Base-by-base conservation (phyloP, 2,329 filamentous ascomycete species). In the Exophiala viscosa region DNA sequence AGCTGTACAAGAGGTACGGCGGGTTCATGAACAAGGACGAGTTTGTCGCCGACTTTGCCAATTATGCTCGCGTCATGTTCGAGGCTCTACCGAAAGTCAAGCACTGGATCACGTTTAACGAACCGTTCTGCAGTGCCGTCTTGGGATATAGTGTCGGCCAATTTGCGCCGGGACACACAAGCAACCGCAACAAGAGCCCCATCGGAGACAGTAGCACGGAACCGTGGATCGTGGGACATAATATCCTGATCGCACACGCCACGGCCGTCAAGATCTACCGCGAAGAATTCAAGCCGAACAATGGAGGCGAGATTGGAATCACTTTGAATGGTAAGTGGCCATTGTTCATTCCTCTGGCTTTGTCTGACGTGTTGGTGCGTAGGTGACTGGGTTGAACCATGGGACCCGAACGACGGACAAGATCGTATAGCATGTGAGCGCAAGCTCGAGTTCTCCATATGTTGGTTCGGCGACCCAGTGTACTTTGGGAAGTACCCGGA, bases 81-180 rank as follows among this genome's bases (percentile, higher is more conserved):
- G 78, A 85, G 66, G 81, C 84, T 1, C 77, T 95, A 51, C 80
- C 84, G 48, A 86, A 85, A 69, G 88, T 90, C 65, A 89, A 90
- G 75, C 79, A 88, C 72, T 95, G 90, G 90, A 88, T 91, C 69
- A 93, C 88, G 20, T 90, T 92, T 74, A 93, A 93, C 69, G 89
- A 95, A 75, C 90, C 90, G 3, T 93, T 87, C 84, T 95, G 88
- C 72, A 88, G 83, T 59, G 83, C 86, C 47, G 85, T 93, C 56
- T 78, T 93, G 38, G 89, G 89, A 33, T 93, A 92, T 72, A 87
- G 80, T 66, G 82, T 80, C 38, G 90, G 90, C 23, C 75, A 83
- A 57, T 90, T 91, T 66, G 90, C 90, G 9, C 90, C 90, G 1
- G 90, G 90, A n/a, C 85, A 82, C 65, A 88, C 85, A 5, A 90